A percentile compares a stretch with the other conserved stretches of the same genome.
phyloP scores from a whole-genome alignment of 78 protist genomes.

The Dictyostelium purpureum region DNA sequence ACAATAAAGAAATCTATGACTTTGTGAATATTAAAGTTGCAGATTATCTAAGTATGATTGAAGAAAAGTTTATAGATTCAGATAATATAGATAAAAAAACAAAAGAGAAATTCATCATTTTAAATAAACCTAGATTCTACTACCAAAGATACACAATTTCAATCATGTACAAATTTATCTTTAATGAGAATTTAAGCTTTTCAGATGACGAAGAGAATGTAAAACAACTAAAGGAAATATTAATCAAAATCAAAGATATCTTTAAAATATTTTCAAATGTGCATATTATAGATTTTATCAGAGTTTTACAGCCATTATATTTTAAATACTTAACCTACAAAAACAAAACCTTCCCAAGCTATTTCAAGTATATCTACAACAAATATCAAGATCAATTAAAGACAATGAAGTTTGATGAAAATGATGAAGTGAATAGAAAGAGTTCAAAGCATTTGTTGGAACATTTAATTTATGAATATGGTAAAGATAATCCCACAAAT shows the following conservation, averaged over 20 bases:
- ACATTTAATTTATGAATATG: neutral
- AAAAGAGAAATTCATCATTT: neutral
- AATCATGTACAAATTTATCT: neutral
- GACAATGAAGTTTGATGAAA: neutral
- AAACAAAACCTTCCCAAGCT: too few species aligned
- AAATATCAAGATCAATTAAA: neutral
- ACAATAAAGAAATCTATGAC: slow-evolving; percentile 17
- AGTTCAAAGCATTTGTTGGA: neutral
- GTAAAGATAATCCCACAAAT: neutral
- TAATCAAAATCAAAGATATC: neutral
- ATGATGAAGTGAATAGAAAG: neutral
- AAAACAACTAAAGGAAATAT: neutral
- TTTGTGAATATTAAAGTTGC: too few species aligned
- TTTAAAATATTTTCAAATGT: neutral
- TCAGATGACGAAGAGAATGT: neutral
- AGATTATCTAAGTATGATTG: too few species aligned
- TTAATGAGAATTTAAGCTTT: neutral
- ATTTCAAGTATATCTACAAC: too few species aligned
- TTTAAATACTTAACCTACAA: neutral
- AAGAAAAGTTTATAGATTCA: too few species aligned
- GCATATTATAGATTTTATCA: neutral
- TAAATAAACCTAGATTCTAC: neutral
- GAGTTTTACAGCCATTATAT: neutral
- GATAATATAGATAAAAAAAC: too few species aligned
- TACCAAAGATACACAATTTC: neutral